Evolutionary conservation across 257 asterid species (phyloP).

Genomic region (Nicotiana tabacum): DNA sequence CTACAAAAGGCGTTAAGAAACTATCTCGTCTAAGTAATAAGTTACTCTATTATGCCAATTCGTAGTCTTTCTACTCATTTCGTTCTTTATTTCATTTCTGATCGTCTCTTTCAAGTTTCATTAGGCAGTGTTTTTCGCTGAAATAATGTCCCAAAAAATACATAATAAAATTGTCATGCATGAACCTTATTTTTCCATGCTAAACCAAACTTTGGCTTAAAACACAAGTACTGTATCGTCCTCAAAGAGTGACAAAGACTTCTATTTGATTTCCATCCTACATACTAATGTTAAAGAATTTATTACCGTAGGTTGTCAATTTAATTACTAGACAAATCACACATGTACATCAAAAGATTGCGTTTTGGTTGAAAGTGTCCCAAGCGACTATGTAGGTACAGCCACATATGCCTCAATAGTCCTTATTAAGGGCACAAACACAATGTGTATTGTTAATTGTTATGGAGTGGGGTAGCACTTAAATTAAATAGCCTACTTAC

Average conservation of each 20-base stretch:
- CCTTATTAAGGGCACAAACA: background rate
- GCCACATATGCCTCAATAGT: background rate
- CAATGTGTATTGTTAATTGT: background rate
- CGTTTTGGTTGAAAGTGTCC: background rate
- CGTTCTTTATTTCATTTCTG: too few species aligned
- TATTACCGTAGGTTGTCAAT: background rate
- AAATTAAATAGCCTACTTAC: background rate
- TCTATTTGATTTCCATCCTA: background rate
- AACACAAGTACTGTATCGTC: background rate
- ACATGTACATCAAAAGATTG: background rate
- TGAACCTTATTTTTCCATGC: background rate
- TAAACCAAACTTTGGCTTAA: background rate
- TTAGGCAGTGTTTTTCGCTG: too few species aligned
- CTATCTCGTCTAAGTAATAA: too few species aligned
- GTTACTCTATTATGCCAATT: too few species aligned
- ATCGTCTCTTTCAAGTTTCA: too few species aligned
- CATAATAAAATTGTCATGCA: background rate
- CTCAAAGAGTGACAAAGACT: background rate
- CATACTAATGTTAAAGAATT: background rate
- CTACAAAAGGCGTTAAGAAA: too few species aligned
- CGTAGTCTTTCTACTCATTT: too few species aligned
- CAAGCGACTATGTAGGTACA: background rate
- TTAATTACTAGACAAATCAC: background rate
- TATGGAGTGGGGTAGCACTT: background rate
- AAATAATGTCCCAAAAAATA: too few species aligned